Conservation (phyloP, 208 protist species). For the Acanthamoeba lenticulata region DNA sequence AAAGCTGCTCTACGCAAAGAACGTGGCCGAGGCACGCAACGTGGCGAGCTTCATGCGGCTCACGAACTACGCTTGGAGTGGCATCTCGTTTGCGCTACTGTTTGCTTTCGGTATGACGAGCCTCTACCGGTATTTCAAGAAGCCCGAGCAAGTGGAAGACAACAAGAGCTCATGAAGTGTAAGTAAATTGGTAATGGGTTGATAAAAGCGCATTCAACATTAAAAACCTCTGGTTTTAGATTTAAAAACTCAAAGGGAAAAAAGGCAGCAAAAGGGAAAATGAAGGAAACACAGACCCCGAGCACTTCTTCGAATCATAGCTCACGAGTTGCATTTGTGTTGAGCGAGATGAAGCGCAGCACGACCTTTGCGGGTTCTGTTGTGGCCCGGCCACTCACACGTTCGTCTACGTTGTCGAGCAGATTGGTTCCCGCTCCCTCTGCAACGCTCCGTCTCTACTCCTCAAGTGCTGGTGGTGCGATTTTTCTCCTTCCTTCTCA, state of each 20-base stretch:
- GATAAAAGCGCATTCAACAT: no score
- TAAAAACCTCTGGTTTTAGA: no score
- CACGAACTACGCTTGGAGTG: slow-evolving; percentile 61
- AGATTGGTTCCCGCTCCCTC: no score
- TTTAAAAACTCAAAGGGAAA: neutral
- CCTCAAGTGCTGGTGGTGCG: no score
- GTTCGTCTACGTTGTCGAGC: no score
- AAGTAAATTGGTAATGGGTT: no score
- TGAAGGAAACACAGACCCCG: neutral
- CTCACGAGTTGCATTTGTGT: neutral
- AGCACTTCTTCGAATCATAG: neutral
- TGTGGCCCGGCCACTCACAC: no score
- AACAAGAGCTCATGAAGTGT: neutral
- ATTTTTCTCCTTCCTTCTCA: no score
- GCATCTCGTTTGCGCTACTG: slow-evolving; percentile 30
- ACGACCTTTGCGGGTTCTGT: neutral
- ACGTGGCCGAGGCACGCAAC: slow-evolving; percentile 35
- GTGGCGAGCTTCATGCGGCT: slow-evolving; percentile 54
- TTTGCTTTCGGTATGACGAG: slow-evolving; percentile 36
- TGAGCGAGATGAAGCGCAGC: neutral
- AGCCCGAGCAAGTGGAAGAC: neutral
- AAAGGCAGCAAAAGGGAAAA: neutral
- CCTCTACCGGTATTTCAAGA: slow-evolving; percentile 60
- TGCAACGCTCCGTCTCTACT: no score
- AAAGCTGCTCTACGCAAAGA: slow-evolving; percentile 38